phyloP scores from a whole-genome alignment of 805 yeast genomes.

The Yamadazyma kitorensis region DNA sequence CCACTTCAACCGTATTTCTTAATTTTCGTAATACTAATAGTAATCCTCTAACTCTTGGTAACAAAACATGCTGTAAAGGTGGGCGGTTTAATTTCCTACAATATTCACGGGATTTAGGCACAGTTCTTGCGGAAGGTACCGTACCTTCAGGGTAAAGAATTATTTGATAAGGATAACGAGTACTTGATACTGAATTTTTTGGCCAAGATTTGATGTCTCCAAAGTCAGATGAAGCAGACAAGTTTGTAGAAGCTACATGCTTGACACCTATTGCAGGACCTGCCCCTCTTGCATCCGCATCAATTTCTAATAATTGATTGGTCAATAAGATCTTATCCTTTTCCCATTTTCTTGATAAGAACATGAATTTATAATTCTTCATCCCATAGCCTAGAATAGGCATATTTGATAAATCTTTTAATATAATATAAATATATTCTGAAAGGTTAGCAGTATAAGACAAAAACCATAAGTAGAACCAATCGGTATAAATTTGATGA shows the following conservation, averaged over 20 bases:
- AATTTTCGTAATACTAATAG: slow-evolving; percentile 61
- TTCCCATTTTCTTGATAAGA: slow-evolving; percentile 85
- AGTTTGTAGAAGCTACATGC: slow-evolving; percentile 29
- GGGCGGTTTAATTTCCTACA: slow-evolving; percentile 51
- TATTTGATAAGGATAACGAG: slow-evolving; percentile 52
- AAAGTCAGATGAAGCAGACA: slow-evolving; percentile 1
- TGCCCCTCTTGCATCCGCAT: slow-evolving; percentile 56
- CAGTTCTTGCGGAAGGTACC: slow-evolving; percentile 67
- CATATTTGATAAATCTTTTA: slow-evolving; percentile 72
- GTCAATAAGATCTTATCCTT: slow-evolving; percentile 60
- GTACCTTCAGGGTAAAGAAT: slow-evolving; percentile 95
- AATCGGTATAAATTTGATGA: slow-evolving; percentile 92
- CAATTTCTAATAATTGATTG: slow-evolving; percentile 53
- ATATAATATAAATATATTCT: slow-evolving; percentile 65
- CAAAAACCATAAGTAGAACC: slow-evolving; percentile 90
- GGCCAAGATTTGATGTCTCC: slow-evolving; percentile 29
- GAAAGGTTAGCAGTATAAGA: slow-evolving; percentile 65
- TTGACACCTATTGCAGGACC: slow-evolving; percentile 49
- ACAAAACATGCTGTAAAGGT: slow-evolving; percentile 58
- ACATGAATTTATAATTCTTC: slow-evolving; percentile 73
- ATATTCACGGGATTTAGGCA: slow-evolving; percentile 52
- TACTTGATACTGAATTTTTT: slow-evolving; percentile 18
- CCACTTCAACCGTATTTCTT: slow-evolving; percentile 47
- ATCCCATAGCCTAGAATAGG: slow-evolving; percentile 88
- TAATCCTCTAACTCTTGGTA: slow-evolving; percentile 85